Conservation (phyloP, 352 stramenopile genomes). For the Pythium vanterpoolii region DNA sequence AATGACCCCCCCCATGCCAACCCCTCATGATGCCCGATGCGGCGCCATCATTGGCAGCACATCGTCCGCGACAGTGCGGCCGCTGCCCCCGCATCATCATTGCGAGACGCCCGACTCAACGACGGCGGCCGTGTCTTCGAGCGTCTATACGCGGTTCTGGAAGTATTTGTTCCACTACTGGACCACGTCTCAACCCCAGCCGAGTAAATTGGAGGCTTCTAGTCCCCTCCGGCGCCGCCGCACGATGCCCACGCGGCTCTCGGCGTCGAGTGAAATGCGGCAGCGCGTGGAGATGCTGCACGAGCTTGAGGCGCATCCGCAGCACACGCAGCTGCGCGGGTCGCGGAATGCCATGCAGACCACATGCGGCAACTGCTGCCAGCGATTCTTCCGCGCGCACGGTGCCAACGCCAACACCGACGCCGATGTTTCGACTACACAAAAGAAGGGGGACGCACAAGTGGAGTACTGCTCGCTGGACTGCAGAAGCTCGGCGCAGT, state of each 20-base stretch:
- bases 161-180: constrained; percentile 16
- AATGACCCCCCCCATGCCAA: constrained; percentile 6
- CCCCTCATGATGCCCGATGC: constrained; percentile 2
- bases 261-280: constrained; percentile 12
- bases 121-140: background rate
- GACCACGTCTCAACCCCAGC: background rate
- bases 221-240: background rate
- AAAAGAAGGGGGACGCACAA: no score
- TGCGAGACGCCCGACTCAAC: background rate
- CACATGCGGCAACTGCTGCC: constrained; percentile 49
- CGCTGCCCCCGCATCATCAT: background rate
- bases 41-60: background rate
- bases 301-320: constrained; percentile 13
- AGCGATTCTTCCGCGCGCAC: constrained; percentile 38
- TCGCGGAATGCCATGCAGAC: constrained; percentile 28
- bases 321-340: background rate
- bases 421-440: background rate
- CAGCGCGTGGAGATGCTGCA: constrained; percentile 20
- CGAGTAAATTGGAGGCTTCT: no score
- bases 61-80: background rate
- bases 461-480: constrained; percentile 58
- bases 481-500: constrained; percentile 61
- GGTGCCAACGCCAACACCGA: background rate
- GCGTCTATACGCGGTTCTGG: constrained; percentile 20
- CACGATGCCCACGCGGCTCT: constrained; percentile 3